phyloP scores from a whole-genome alignment of 176 grass and related monocot species.

The Sorghum bicolor region DNA sequence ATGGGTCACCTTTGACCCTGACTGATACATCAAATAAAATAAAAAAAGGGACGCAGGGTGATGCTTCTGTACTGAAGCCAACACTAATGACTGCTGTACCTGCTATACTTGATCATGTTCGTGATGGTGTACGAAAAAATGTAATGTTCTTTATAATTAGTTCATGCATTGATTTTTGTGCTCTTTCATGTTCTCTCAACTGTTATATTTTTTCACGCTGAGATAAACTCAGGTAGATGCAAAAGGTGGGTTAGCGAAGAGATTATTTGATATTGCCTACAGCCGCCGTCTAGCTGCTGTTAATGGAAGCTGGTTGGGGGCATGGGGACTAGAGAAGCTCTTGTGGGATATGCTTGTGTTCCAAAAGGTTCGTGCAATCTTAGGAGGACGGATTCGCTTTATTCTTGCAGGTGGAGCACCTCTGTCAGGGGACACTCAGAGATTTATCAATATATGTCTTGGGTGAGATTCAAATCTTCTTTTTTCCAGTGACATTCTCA shows the following conservation, averaged over 20 bases:
- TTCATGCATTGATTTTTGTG: background rate
- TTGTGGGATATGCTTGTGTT: constrained; percentile 94
- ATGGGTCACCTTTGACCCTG: constrained; percentile 88
- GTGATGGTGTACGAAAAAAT: constrained; percentile 87
- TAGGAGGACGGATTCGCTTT: constrained; percentile 81
- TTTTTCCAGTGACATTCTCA: background rate
- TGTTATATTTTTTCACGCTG: background rate
- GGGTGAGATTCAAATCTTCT: constrained; percentile 56
- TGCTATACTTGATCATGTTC: constrained; percentile 95
- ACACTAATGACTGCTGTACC: constrained; percentile 89
- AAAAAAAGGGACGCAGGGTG: constrained; percentile 81
- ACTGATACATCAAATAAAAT: constrained; percentile 97
- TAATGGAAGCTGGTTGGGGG: constrained; percentile 97
- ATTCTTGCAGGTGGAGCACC: constrained; percentile 88
- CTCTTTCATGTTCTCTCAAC: background rate
- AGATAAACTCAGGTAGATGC: constrained; percentile 64
- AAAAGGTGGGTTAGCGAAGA: constrained; percentile 82
- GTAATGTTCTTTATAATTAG: constrained; percentile 37
- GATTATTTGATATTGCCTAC: constrained; percentile 84
- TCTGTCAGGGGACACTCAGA: constrained; percentile 76
- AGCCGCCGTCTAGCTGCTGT: constrained; percentile 72
- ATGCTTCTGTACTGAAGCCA: constrained; percentile 73
- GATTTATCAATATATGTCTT: constrained; percentile 99
- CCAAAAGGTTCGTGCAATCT: constrained; percentile 65
- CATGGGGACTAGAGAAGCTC: constrained; percentile 80